Base-by-base conservation (phyloP, 768 basidiomycete genomes). In the Fomitopsis serialis region DNA sequence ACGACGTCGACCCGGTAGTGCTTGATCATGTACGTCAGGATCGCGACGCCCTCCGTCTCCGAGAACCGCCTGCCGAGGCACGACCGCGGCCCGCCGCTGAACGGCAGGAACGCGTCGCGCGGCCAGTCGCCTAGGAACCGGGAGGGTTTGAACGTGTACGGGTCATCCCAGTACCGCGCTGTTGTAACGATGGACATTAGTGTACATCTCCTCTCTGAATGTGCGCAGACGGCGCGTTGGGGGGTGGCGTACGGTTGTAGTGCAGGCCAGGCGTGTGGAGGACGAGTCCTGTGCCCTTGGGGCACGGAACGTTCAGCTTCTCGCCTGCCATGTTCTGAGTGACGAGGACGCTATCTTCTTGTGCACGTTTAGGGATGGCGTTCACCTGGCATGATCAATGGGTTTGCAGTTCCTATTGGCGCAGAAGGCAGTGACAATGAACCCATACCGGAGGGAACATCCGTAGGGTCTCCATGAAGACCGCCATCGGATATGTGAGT, bases 41-140 rank as follows among this genome's bases (percentile, higher is more conserved):
- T 71, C 5, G 75, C 78, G 42, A 80, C 68, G 24, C 68, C 76
- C 62, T 80, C 78, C 1, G 75, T 77, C 63, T 81, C 80, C n/a
- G 71, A 72, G 61, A 79, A 68, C 76, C 70, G 72, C 52, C 74
- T 66, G 40, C 77, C 77, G 22, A 78, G 59, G 61, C 77, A 79
- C 27, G 71, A 71, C 8, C 78, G 69, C n/a, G 72, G 50, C 69
- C 78, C 78, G 43, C 63, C 68, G 50, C 75, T 78, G 60, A 81
- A 81, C 3, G 80, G 78, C 24, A 78, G 36, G 59, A 80, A 81
- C 0, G 80, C 81, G 58, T 81, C 79, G 34, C 73, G 69, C 21
- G 76, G 72, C 74, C 77, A 82, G 45, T 80, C 75, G 34, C 69
- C 71, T n/a, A 80, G 63, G 68, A 81, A 81, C 7, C 80, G 72